Evolutionary conservation across 73 alveolate species (phyloP), one percentile per base, ranked within the genome.

Genomic region (Paramecium sexaurelia): DNA sequence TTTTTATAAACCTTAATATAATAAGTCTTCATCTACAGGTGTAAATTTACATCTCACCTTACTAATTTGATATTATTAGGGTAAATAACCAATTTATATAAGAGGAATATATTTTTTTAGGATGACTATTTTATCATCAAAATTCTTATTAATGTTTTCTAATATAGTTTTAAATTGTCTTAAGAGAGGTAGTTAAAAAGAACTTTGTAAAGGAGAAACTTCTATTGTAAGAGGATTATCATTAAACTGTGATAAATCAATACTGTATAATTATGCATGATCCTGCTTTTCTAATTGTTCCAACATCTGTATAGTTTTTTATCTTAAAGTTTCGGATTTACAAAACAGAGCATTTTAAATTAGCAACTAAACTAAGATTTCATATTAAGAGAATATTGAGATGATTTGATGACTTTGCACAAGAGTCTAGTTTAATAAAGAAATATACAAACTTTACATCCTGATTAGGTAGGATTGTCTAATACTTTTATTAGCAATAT

Each of bases 321-420:
- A 32, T 73, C 87, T 73, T 37, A 29, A 73, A 5, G 19, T 66
- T 33, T 73, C 87, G 6, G 55, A 35, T 19, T 73, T 73, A 37
- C 87, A 73, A 33, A 73, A 73, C 36, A 73, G 24, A 11, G 87
- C 87, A 73, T 73, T 73, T 73, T 73, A 41, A 73, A 73, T 37
- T 7, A 73, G 57, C 6, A 73, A 37, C 35, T 73, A 36, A 2
- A 73, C 57, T 35, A 73, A 36, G 45, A 73, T 73, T 37, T 73
- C 87, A 73, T 73, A 73, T 32, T 73, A 35, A 9, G 55, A 32
- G 27, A 73, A 37, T 13, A 41, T 35, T 73, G 32, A 73, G 33
- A 73, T 73, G 17, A 73, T 73, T 73, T 73, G 35, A 73, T 66
- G 83, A 37, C 87, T 73, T 20, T 73, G 36, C 19, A 73, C 87